Conservation (phyloP, 164 flowering plant genomes). For the Annona cherimola region DNA sequence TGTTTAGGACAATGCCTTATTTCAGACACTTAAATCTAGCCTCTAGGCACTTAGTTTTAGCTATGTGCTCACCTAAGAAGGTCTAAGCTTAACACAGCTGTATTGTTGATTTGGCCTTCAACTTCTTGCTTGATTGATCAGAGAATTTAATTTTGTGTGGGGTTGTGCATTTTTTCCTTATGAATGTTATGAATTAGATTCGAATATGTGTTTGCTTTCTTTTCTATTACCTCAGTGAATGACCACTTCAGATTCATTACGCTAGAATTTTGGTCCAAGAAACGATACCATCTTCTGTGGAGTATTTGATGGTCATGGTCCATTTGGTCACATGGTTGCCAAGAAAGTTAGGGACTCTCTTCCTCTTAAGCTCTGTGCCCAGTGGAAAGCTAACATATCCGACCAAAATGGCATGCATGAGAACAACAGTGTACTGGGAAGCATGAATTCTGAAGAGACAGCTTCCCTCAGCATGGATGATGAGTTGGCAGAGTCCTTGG, state of each 20-base stretch:
- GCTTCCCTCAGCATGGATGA: conserved; percentile 43
- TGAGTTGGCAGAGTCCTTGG: conserved; percentile 40
- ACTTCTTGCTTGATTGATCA: not conserved
- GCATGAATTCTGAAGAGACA: conserved; percentile 42
- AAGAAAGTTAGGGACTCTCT: conserved; percentile 75
- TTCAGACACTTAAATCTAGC: no score
- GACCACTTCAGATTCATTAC: conserved; percentile 17
- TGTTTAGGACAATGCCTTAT: no score
- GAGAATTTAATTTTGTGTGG: not conserved
- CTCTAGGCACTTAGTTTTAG: no score
- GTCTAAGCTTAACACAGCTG: not conserved
- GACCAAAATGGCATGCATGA: conserved; percentile 19
- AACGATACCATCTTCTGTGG: conserved; percentile 67
- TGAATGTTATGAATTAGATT: conserved; percentile 2
- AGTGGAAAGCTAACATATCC: conserved; percentile 39
- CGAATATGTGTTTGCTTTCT: not conserved
- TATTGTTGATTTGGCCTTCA: not conserved
- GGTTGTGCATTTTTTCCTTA: conserved; percentile 1
- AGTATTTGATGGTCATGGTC: conserved; percentile 89
- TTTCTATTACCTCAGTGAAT: conserved; percentile 7
- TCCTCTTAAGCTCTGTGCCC: conserved; percentile 52
- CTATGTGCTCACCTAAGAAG: conserved; percentile 1
- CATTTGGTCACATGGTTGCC: conserved; percentile 82
- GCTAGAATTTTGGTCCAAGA: conserved; percentile 61
- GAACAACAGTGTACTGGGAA: conserved; percentile 24